Conservation (phyloP, 1,284 basidiomycete species). For the Sporisorium reilianum region DNA sequence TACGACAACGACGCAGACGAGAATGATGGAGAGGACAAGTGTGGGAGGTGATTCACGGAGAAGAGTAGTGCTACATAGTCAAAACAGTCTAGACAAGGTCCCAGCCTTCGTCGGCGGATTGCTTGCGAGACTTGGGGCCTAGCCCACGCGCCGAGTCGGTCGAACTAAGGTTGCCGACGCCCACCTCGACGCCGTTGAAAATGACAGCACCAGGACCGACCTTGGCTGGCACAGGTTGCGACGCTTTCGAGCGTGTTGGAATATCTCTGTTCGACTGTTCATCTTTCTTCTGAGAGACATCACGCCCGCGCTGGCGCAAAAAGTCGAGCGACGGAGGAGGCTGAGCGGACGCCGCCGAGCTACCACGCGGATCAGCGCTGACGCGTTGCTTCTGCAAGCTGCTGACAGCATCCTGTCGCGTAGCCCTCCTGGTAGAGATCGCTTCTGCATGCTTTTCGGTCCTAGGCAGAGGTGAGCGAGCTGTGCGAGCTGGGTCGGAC, state of each 20-base stretch:
- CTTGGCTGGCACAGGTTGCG: conserved; percentile 14
- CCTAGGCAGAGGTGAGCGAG: neutral
- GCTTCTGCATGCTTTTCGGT: neutral
- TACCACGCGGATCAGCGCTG: neutral
- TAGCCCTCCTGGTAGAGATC: neutral
- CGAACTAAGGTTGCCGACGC: conserved; percentile 24
- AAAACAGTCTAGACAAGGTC: conserved; percentile 15
- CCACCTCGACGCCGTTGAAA: conserved; percentile 51
- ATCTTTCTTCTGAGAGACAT: conserved; percentile 15
- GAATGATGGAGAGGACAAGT: neutral
- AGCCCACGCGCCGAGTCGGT: conserved; percentile 7
- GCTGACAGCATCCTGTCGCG: conserved; percentile 4
- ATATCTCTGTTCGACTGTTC: neutral
- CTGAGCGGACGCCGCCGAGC: conserved; percentile 3
- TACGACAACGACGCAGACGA: neutral
- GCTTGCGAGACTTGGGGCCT: conserved; percentile 22
- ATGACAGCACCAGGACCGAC: conserved; percentile 44
- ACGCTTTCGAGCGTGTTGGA: neutral
- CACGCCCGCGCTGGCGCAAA: conserved; percentile 41
- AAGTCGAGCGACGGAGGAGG: conserved; percentile 45
- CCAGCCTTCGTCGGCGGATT: conserved; percentile 35
- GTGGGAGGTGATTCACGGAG: neutral
- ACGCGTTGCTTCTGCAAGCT: conserved; percentile 23
- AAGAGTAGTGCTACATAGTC: neutral
- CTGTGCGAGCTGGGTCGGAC: neutral